phyloP scores from a whole-genome alignment of 23 red algal species.

The Gracilaria caudata region DNA sequence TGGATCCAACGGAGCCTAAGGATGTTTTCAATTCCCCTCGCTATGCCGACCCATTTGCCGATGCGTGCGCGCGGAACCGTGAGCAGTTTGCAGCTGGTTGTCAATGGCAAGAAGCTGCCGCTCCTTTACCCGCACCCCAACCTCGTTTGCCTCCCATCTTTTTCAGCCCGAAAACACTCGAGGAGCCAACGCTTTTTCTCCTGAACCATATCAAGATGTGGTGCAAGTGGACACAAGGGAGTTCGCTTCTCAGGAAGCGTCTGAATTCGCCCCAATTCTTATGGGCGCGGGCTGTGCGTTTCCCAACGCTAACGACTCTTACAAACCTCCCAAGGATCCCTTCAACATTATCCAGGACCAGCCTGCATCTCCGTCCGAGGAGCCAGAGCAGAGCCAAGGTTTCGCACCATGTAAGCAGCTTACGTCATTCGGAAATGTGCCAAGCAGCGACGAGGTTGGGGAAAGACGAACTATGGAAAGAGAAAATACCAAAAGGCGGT shows the following conservation, averaged over 20 bases:
- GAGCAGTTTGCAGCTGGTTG: background rate
- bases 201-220: background rate
- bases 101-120: background rate
- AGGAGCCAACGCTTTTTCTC: background rate
- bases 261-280: background rate
- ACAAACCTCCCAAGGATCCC: slow-evolving; percentile 17
- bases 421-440: background rate
- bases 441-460: background rate
- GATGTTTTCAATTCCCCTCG: background rate
- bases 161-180: background rate
- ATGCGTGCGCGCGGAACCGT: slow-evolving; percentile 10
- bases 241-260: background rate
- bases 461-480: background rate
- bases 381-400: background rate
- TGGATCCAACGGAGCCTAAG: no score
- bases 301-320: background rate
- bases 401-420: slow-evolving; percentile 23
- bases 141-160: background rate
- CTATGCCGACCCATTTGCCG: slow-evolving; percentile 14
- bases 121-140: background rate
- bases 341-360: background rate
- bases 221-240: background rate
- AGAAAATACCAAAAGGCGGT: background rate
- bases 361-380: background rate
- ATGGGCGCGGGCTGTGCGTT: background rate